These are phyloP conservation scores for Ophiostoma perfectum DNA, from an alignment of 2,329 filamentous ascomycete species.

Conservation along the genomic window DNA sequence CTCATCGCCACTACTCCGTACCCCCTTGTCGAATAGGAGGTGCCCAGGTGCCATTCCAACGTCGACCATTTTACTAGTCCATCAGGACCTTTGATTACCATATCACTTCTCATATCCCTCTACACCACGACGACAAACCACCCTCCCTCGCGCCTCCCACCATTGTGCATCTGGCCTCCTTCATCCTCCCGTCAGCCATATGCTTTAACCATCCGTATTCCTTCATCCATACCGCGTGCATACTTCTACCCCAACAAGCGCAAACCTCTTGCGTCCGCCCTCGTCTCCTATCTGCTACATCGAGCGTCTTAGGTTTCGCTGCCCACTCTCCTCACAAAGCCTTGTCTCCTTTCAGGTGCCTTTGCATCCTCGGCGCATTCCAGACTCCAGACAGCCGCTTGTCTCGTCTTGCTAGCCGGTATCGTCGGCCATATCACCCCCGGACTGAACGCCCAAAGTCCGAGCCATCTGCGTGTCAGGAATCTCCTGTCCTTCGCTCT, in stretches of 20 bases:
- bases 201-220: neutral
- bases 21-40: constrained; percentile 17
- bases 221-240: neutral
- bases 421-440: neutral
- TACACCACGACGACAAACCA: constrained; percentile 1
- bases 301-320: neutral
- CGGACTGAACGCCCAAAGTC: constrained; percentile 12
- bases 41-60: constrained; percentile 1
- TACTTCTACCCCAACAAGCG: constrained; percentile 1
- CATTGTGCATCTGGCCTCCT: neutral
- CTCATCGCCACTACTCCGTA: constrained; percentile 4
- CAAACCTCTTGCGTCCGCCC: neutral
- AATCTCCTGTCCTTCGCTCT: constrained; percentile 4
- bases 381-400: neutral
- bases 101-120: constrained; percentile 1
- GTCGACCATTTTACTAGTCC: constrained; percentile 5
- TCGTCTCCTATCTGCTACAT: constrained; percentile 8
- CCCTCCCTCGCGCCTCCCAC: neutral
- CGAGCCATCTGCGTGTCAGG: constrained; percentile 15
- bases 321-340: neutral
- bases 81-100: neutral
- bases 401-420: constrained; percentile 5
- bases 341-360: neutral
- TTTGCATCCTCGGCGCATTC: neutral
- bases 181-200: neutral